Evolutionary conservation across 169 alveolate genomes (phyloP), one percentile per base, ranked within the genome.

Genomic region (Cryptosporidium andersoni): DNA sequence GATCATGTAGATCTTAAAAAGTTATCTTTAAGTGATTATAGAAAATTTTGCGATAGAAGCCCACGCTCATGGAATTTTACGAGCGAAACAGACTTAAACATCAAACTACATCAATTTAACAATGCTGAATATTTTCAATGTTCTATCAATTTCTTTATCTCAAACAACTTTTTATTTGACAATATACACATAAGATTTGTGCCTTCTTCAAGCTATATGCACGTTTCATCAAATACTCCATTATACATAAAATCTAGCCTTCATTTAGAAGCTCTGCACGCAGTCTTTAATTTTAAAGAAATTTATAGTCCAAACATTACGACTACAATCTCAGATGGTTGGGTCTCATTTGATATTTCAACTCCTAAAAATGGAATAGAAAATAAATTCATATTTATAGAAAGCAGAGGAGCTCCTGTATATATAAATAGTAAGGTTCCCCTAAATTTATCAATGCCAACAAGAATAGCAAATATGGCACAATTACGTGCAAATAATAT

Each of bases 401-500:
- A 66, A 39, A 66, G 81, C 51, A 66, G 81, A 52, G 81, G 81
- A 12, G 81, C 81, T 37, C 64, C 81, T 14, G 48, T 66, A 52
- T 66, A 66, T 47, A 66, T 66, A 40, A 66, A 66, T 43, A 66
- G 81, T 34, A 66, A 42, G 42, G 25, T 60, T 51, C 81, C 81
- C 7, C 1, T 66, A 4, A 40, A 52, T 16, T 51, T 53, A 3
- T 8, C 51, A 1, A 66, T 66, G 81, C 81, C 81, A 34, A 60
- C 45, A 36, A 66, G 81, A 40, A 55, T 66, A 52, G 81, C 81
- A 36, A 65, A 66, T 4, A 34, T 66, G 8, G 49, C 81, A 16
- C 55, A 52, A 7, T 36, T 66, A 1, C 51, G 81, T 14, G 49
- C 81, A 5, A 60, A 52, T 12, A 6, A 66, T 43, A 39, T 66